phyloP scores from a whole-genome alignment of 306 rosid genomes.

The Lathyrus oleraceus region DNA sequence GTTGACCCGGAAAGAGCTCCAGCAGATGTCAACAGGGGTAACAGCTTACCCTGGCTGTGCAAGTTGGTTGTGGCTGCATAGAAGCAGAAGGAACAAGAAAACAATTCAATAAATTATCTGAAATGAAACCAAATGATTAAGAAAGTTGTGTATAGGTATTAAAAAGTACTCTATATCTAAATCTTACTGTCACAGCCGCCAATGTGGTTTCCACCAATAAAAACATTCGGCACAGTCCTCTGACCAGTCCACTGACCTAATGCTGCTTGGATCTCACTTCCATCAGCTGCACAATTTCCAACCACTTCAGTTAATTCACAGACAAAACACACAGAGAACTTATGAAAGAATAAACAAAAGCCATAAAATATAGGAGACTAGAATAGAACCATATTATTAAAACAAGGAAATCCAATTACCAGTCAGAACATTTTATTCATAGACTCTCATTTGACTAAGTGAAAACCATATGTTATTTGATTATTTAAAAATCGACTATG shows the following conservation, averaged over 20 bases:
- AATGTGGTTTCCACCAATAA: conserved; percentile 81
- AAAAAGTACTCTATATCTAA: not conserved
- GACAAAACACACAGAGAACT: not conserved
- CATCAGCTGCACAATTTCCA: conserved; percentile 68
- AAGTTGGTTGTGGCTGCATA: conserved; percentile 57
- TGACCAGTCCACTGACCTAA: conserved; percentile 71
- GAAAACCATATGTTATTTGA: not conserved
- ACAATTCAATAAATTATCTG: not conserved
- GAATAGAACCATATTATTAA: not conserved
- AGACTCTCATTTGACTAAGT: not conserved
- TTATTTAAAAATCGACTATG: not conserved
- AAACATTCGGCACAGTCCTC: conserved; percentile 89
- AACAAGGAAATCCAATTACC: conserved; percentile 9
- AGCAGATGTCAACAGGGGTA: conserved; percentile 65
- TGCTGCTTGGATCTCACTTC: conserved; percentile 67
- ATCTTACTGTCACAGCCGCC: conserved; percentile 91
- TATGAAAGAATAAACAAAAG: not conserved
- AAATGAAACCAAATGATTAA: conserved; percentile 21
- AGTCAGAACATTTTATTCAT: conserved; percentile 3
- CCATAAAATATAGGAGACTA: not conserved
- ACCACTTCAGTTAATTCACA: not conserved
- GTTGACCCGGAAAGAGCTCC: conserved; percentile 56
- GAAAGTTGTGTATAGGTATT: not conserved
- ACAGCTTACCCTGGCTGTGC: conserved; percentile 66
- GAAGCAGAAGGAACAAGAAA: conserved; percentile 28